A percentile compares a stretch with the other conserved stretches of the same genome.
These are phyloP conservation scores for Zizania palustris DNA, from an alignment of 202 grass and related monocot species.

Conservation along the genomic window DNA sequence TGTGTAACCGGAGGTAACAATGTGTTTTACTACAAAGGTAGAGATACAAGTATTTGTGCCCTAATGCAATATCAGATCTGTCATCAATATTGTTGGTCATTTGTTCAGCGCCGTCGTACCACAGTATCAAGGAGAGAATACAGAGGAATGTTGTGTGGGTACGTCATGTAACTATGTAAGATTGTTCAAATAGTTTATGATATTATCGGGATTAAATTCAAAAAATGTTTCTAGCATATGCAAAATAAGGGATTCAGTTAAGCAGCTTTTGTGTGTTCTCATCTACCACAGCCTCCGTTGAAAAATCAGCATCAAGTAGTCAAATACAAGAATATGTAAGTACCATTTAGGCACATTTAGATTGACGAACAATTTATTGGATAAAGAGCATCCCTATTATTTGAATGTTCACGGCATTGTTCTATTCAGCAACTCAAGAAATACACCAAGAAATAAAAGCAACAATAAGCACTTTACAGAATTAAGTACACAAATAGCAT, in stretches of 20 bases:
- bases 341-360: background rate
- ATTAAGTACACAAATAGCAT: background rate
- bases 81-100: background rate
- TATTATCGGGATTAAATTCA: constrained; percentile 22
- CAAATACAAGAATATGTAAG: background rate
- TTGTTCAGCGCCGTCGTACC: background rate
- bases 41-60: background rate
- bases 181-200: constrained; percentile 9
- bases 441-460: background rate
- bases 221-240: background rate
- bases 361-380: background rate
- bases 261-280: background rate
- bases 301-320: background rate
- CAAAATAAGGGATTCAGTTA: background rate
- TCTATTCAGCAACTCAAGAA: background rate
- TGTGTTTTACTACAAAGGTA: too few species aligned
- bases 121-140: background rate
- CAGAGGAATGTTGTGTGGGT: background rate
- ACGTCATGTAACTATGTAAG: background rate
- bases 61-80: background rate
- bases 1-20: background rate
- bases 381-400: background rate
- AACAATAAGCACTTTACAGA: background rate
- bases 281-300: background rate
- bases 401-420: background rate